phyloP scores from a whole-genome alignment of 805 yeast species.

The Zygoascus flipseniorum region DNA sequence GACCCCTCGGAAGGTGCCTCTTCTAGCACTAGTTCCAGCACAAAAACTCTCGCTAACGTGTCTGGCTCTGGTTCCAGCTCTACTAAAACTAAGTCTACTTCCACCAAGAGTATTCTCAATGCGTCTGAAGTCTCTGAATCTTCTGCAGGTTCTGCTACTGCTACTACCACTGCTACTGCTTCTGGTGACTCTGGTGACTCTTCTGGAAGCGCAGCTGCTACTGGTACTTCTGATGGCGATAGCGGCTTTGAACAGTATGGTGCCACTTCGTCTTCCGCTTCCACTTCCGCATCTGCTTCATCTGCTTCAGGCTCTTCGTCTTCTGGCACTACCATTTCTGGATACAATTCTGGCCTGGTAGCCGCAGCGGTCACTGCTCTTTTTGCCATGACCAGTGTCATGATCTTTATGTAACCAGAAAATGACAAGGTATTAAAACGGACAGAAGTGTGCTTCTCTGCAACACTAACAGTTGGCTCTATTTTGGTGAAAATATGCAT shows the following conservation, averaged over 20 bases:
- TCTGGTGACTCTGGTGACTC: slow-evolving; percentile 8
- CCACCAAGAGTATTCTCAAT: slow-evolving; percentile 9
- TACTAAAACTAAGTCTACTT: slow-evolving; percentile 10
- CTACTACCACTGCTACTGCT: slow-evolving; percentile 34
- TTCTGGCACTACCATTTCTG: slow-evolving; percentile 7
- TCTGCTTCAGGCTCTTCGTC: slow-evolving; percentile 5
- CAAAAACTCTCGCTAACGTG: slow-evolving; percentile 15
- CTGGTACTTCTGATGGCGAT: slow-evolving; percentile 33
- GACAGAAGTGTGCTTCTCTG: no score
- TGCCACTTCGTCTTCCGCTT: not conserved
- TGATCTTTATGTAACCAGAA: not conserved
- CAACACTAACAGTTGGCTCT: no score
- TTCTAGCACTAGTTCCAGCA: slow-evolving; percentile 5
- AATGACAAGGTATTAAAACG: no score
- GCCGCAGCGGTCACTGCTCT: slow-evolving; percentile 1
- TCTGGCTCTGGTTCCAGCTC: slow-evolving; percentile 8
- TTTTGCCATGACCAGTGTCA: slow-evolving; percentile 1
- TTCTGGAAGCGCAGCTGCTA: slow-evolving; percentile 10
- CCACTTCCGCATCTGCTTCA: slow-evolving; percentile 1
- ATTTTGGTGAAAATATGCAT: no score
- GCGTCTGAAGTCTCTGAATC: slow-evolving; percentile 7
- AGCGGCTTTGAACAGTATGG: slow-evolving; percentile 6
- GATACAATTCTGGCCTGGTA: not conserved
- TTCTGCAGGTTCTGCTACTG: slow-evolving; percentile 9
- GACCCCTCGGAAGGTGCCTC: slow-evolving; percentile 29